Base-by-base conservation (phyloP, 257 asterid species). In the Nicotiana sylvestris region DNA sequence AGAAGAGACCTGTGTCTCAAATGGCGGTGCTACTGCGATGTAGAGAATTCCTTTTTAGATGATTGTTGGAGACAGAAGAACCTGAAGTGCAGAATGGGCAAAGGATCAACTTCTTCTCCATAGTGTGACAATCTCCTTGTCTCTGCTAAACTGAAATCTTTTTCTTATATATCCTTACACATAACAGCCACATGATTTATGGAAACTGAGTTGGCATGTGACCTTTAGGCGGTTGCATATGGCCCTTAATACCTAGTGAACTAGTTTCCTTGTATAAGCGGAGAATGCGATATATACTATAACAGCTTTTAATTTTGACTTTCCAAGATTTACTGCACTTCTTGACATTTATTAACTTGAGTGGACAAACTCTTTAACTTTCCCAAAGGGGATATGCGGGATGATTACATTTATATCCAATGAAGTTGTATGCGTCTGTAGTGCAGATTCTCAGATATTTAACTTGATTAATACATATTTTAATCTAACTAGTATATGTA, bases 41-140 rank as follows among this genome's bases (percentile, higher is more conserved):
- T 51, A 16, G 62, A 74, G 64, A 74, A 51, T 51, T 49, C 15
- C 4, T 13, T 74, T 1, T 76, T 27, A 29, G 64, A 76, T 51
- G 80, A 76, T 76, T 74, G 80, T 74, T 76, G 80, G 64, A 76
- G 80, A 49, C 8, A 29, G 64, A 51, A 76, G 80, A 76, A 13
- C 64, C 64, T 53, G 27, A 51, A 27, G 29, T 29, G 29, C 53
- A 74, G 80, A 76, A 76, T 76, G 27, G 46, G 64, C 64, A 15
- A 29, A 51, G 64, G 80, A 49, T 27, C 16, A 74, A 49, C 11
- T 51, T 74, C 33, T 74, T 49, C 64, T 74, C 25, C 79, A 7
- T 25, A 27, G 79, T 46, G 39, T 74, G 79, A 74, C 62, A 25
- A 74, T 46, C 43, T 76, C 46, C 64, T 76, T 76, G 1, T 76